These are phyloP conservation scores for Sherardia arvensis DNA, from an alignment of 257 asterid genomes.

Conservation along the genomic window DNA sequence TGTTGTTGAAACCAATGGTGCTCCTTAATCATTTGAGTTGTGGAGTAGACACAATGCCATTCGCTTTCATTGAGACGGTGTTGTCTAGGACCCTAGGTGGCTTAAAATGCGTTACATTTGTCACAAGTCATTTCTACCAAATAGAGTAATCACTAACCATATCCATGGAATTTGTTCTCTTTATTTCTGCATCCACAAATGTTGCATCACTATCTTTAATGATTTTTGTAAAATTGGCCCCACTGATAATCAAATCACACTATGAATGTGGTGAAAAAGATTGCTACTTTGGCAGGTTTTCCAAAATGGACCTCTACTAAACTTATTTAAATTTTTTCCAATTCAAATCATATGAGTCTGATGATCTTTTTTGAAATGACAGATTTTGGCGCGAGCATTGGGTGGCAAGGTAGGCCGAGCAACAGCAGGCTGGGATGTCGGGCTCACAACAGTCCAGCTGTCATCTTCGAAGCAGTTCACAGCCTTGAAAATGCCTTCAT, in stretches of 20 bases:
- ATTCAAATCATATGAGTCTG: no score
- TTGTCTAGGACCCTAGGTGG: neutral
- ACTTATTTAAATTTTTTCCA: no score
- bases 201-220: neutral
- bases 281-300: neutral
- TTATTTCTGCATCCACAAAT: no score
- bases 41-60: neutral
- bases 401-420: constrained; percentile 82
- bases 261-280: neutral
- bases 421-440: constrained; percentile 76
- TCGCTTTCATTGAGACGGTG: neutral
- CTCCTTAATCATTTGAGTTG: neutral
- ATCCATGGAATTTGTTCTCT: no score
- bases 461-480: constrained; percentile 46
- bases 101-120: neutral
- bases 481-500: constrained; percentile 45
- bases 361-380: neutral
- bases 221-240: neutral
- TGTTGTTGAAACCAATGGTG: neutral
- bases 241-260: neutral
- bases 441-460: constrained; percentile 44
- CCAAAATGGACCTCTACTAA: no score
- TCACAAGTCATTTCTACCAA: neutral
- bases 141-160: no score
- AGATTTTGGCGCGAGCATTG: constrained; percentile 76